Evolutionary conservation across 148 eudicot genomes (phyloP).

Genomic region (Vaccinium corymbosum): DNA sequence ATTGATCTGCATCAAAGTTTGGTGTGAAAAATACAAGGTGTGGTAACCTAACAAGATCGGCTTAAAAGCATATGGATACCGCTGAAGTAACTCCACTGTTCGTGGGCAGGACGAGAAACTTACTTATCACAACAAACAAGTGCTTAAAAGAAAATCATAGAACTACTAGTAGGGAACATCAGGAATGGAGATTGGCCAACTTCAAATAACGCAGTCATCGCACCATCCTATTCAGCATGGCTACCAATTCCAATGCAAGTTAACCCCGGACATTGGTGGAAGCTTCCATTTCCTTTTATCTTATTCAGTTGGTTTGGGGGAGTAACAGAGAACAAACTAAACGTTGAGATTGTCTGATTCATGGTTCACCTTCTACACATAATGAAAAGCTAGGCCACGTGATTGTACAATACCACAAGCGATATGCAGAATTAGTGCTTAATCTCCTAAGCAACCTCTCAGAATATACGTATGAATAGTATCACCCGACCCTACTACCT

Average conservation of each 20-base stretch:
- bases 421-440: not conserved
- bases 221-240: not conserved
- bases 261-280: not conserved
- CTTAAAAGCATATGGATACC: no score
- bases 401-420: not conserved
- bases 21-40: not conserved
- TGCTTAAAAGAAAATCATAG: not conserved
- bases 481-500: not conserved
- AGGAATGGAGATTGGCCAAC: not conserved
- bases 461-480: not conserved
- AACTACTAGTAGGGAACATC: not conserved
- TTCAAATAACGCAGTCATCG: not conserved
- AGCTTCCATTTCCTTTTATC: not conserved
- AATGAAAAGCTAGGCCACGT: not conserved
- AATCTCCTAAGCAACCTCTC: not conserved
- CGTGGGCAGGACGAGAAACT: not conserved
- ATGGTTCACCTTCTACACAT: not conserved
- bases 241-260: not conserved
- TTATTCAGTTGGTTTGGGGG: not conserved
- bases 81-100: not conserved
- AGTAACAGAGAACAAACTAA: not conserved
- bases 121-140: not conserved
- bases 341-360: not conserved
- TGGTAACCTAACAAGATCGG: not conserved
- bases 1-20: not conserved